phyloP scores from a whole-genome alignment of 345 rosid species.

The Toxicodendron radicans region DNA sequence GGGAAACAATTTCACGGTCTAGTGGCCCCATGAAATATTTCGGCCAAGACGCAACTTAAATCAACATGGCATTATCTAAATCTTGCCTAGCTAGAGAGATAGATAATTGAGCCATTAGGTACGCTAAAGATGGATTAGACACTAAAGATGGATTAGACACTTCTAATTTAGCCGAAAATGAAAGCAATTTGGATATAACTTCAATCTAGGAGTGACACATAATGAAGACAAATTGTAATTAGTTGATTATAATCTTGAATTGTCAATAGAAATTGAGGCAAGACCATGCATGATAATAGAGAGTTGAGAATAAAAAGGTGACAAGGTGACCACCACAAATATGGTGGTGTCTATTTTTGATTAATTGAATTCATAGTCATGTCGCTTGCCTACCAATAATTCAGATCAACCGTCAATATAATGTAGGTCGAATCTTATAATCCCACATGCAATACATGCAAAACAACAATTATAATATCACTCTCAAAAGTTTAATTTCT shows the following conservation, averaged over 20 bases:
- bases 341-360: constrained; percentile 29
- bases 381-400: constrained; percentile 34
- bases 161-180: not conserved
- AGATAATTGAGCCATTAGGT: too few species aligned
- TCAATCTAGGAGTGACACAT: not conserved
- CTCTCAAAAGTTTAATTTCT: not conserved
- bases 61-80: not conserved
- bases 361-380: constrained; percentile 16
- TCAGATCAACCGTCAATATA: constrained; percentile 6
- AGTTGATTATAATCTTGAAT: constrained; percentile 9
- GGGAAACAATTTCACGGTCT: not conserved
- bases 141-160: not conserved
- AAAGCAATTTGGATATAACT: not conserved
- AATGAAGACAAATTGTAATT: constrained; percentile 7
- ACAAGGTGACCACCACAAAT: constrained; percentile 34
- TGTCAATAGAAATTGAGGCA: constrained; percentile 28
- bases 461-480: constrained; percentile 17
- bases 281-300: constrained; percentile 16
- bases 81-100: not conserved
- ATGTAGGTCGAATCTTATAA: not conserved
- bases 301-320: constrained; percentile 21
- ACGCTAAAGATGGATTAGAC: not conserved
- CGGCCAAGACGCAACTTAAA: not conserved
- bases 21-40: not conserved
- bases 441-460: constrained; percentile 28